Conservation (phyloP, 2,329 filamentous ascomycete species). For the Pseudocercospora crystallina region DNA sequence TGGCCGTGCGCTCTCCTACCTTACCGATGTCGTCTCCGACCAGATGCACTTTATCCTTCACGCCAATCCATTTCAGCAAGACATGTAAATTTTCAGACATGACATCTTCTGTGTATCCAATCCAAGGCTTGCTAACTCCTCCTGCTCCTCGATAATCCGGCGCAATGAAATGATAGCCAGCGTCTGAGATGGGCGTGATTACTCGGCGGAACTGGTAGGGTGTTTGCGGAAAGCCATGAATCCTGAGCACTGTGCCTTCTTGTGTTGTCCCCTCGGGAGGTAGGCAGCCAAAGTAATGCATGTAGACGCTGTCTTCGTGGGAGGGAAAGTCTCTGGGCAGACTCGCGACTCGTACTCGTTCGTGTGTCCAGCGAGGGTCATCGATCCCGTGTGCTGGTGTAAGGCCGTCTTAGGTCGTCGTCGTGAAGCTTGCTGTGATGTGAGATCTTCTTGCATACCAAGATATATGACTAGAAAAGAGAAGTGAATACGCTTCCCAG, state of each 20-base stretch:
- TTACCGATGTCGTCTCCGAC: conserved; percentile 49
- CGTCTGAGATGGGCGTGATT: conserved; percentile 38
- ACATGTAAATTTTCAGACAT: conserved; percentile 44
- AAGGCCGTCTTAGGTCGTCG: conserved; percentile 15
- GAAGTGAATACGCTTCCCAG: no score
- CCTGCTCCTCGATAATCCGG: conserved; percentile 22
- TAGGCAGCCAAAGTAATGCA: conserved; percentile 30
- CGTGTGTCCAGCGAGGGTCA: conserved; percentile 14
- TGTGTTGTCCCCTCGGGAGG: conserved; percentile 11
- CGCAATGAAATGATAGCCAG: conserved; percentile 23
- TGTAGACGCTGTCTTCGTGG: conserved; percentile 21
- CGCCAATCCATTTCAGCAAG: conserved; percentile 33
- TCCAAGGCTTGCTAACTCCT: conserved; percentile 11
- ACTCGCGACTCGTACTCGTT: conserved; percentile 15
- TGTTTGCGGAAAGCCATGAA: conserved; percentile 52
- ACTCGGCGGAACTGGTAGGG: conserved; percentile 47
- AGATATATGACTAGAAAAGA: no score
- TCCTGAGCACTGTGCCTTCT: conserved; percentile 44
- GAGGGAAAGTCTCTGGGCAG: conserved; percentile 11
- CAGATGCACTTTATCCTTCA: conserved; percentile 37
- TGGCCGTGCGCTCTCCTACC: conserved; percentile 41
- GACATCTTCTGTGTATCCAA: conserved; percentile 43
- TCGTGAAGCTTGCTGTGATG: not conserved
- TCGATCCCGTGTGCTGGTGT: conserved; percentile 15
- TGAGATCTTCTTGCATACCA: no score